Percentiles rank a stretch among this genome's conserved stretches.
Conservation (phyloP, 1,139 yeast genomes). For the Yamadazyma atlantica region DNA sequence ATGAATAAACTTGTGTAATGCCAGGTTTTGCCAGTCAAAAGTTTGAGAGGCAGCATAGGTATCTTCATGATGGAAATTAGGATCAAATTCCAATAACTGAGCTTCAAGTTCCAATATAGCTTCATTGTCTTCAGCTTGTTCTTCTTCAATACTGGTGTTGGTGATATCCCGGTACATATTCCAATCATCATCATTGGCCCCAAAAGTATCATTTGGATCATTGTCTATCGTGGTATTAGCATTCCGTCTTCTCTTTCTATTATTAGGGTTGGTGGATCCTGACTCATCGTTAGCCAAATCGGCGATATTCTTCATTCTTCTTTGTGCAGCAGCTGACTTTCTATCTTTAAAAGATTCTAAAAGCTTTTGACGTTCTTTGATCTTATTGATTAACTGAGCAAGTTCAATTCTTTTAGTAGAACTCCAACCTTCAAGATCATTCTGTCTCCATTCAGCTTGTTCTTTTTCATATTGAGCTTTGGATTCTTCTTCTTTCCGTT, state of each 20-base stretch:
- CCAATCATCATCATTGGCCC: conserved; percentile 97
- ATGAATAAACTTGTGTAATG: conserved; percentile 78
- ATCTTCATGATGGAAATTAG: conserved; percentile 81
- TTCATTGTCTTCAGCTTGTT: conserved; percentile 68
- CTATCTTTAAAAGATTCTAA: conserved; percentile 82
- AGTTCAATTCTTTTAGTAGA: conserved; percentile 64
- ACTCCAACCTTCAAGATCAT: conserved; percentile 80
- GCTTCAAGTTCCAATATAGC: conserved; percentile 66
- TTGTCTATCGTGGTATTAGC: conserved; percentile 71
- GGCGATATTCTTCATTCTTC: conserved; percentile 89
- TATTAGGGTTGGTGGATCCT: conserved; percentile 38
- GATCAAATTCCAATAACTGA: conserved; percentile 76
- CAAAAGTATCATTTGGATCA: conserved; percentile 92
- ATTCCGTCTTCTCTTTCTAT: conserved; percentile 53
- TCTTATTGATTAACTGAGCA: conserved; percentile 51
- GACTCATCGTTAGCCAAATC: conserved; percentile 76
- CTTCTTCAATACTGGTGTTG: conserved; percentile 68
- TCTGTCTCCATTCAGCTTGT: conserved; percentile 76
- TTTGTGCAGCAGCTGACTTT: conserved; percentile 88
- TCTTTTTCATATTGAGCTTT: conserved; percentile 54
- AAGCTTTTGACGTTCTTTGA: conserved; percentile 68
- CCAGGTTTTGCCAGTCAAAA: conserved; percentile 81
- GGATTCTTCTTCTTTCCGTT: conserved; percentile 51
- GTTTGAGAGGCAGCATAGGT: conserved; percentile 70
- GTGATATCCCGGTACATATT: conserved; percentile 83